Evolutionary conservation across 164 flowering plant species (phyloP).

Genomic region (Magnolia changhungtana): DNA sequence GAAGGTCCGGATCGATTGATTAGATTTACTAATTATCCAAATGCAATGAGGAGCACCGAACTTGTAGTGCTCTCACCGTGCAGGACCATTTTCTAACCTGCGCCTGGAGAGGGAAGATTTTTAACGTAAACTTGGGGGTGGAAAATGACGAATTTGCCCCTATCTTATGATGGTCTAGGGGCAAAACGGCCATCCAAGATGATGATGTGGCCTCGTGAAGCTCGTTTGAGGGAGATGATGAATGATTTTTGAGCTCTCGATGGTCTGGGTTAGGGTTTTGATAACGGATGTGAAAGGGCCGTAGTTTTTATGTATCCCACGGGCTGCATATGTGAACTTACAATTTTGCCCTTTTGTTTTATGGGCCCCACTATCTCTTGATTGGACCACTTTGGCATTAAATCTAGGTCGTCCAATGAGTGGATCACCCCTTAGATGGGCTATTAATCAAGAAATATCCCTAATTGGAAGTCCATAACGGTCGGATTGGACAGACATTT

Average conservation of each 20-base stretch:
- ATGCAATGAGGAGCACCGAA: not conserved
- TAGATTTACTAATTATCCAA: not conserved
- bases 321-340: not conserved
- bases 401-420: not conserved
- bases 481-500: too few species aligned
- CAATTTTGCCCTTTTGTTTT: not conserved
- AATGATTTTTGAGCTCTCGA: not conserved
- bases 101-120: not conserved
- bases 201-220: conserved; percentile 1
- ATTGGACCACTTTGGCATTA: not conserved
- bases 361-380: not conserved
- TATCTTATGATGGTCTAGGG: not conserved
- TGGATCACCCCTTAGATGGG: not conserved
- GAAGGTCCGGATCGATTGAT: not conserved
- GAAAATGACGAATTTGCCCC: not conserved
- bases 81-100: not conserved
- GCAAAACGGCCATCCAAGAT: not conserved
- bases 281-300: not conserved
- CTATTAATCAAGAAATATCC: not conserved
- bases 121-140: not conserved
- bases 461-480: too few species aligned
- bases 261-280: not conserved
- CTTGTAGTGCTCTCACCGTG: not conserved
- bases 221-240: conserved; percentile 1
- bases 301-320: not conserved